phyloP scores from a whole-genome alignment of 2,329 filamentous ascomycete species.

The Penicillium sclerotiorum region DNA sequence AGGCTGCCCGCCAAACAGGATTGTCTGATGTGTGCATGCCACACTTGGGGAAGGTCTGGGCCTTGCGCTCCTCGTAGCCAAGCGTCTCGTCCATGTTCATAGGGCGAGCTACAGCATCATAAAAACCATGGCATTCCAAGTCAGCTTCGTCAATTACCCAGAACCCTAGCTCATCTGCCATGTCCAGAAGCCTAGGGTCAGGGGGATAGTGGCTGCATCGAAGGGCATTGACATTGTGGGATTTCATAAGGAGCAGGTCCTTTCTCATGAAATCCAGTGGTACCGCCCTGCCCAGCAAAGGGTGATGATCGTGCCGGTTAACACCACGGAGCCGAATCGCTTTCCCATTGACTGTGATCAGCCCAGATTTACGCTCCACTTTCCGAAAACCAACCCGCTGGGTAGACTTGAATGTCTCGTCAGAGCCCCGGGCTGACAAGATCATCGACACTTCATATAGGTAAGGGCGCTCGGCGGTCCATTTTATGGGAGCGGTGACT shows the following conservation, averaged over 20 bases:
- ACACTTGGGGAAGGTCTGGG: conserved; percentile 48
- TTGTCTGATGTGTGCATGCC: conserved; percentile 36
- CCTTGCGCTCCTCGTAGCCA: too few species aligned
- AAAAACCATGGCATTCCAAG: conserved; percentile 43
- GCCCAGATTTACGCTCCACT: conserved; percentile 56
- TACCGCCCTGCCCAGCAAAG: conserved; percentile 63
- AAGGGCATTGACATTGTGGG: conserved; percentile 70
- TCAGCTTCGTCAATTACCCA: conserved; percentile 44
- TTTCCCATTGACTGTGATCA: conserved; percentile 65
- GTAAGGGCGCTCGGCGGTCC: conserved; percentile 68
- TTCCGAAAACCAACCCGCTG: conserved; percentile 66
- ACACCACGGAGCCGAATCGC: conserved; percentile 65
- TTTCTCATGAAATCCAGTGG: conserved; percentile 63
- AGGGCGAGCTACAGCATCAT: background rate
- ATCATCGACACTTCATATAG: conserved; percentile 59
- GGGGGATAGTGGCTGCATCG: conserved; percentile 70
- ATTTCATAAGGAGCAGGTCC: conserved; percentile 70
- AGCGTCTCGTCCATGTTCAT: conserved; percentile 28
- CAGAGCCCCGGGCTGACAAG: background rate
- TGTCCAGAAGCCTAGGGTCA: conserved; percentile 49
- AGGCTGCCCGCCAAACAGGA: conserved; percentile 56
- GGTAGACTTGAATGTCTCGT: conserved; percentile 30
- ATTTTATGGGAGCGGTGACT: conserved; percentile 33
- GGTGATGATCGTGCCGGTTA: conserved; percentile 73
- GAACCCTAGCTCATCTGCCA: conserved; percentile 40